Base-by-base conservation (phyloP, 2,329 filamentous ascomycete species). In the Allantophomopsis cytisporea region DNA sequence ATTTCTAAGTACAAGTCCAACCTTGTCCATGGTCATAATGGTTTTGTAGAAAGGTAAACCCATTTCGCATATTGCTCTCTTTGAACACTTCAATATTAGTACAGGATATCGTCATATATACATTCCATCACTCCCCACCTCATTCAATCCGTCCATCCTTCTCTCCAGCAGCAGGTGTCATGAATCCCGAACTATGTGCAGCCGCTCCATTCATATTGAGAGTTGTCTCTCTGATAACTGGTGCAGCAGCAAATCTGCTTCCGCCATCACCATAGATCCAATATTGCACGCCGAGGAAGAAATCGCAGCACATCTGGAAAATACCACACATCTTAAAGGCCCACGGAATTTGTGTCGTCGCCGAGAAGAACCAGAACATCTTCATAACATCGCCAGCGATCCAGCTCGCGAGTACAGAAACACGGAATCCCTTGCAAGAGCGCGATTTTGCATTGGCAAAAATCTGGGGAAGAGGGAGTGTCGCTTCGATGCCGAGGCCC, bases 351-450 rank as follows among this genome's bases (percentile, higher is more conserved):
- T 71, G 66, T 4, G 73, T 73, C 1, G 69, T 73, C 1, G 80
- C 73, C 2, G 78, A 83, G 44, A 88, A 81, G 63, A 89, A 91
- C 76, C 76, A 81, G 52, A 86, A 83, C 70, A 89, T 82, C 68
- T 93, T 93, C 78, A 91, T 86, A 7, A 73, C 67, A 58, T 93
- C 84, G 44, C 84, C 84, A 2, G 80, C 62, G 39, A 93, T 64
- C 84, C 84, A 93, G 56, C 79, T 86, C 20, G 68, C 72, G 42
- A 91, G 63, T 4, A 93, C 78, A 6, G 79, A 85, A 10, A 86
- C 54, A 13, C 84, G 71, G 60, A 93, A 86, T 5, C 84, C 84
- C 56, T 76, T 80, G 64, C 80, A 86, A 2, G 82, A 85, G 43
- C 71, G 67, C 4, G 73, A 69, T 28, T 72, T 70, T 45, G 71